Evolutionary conservation across 116 monocot genomes (phyloP).

Genomic region (Zostera marina): DNA sequence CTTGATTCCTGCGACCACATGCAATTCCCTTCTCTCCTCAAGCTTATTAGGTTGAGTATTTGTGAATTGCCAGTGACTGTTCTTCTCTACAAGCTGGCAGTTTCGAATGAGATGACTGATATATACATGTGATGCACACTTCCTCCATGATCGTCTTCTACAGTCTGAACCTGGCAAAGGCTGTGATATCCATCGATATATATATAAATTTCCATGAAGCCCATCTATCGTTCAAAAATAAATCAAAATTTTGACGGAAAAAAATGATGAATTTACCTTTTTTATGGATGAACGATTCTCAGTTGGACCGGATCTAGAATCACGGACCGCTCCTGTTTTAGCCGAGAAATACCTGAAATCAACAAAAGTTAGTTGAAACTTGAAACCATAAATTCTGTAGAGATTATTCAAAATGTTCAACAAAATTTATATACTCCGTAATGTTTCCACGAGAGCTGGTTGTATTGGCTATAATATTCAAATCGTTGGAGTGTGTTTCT

Average conservation of each 20-base stretch:
- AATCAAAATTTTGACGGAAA: too few species aligned
- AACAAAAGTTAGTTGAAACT: not conserved
- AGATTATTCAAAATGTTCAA: conserved; percentile 1
- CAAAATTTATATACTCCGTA: not conserved
- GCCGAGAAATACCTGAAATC: conserved; percentile 13
- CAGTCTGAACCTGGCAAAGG: not conserved
- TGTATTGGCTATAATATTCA: not conserved
- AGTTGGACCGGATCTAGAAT: not conserved
- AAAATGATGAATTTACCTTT: conserved; percentile 8
- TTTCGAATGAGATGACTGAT: conserved; percentile 25
- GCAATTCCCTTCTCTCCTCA: conserved; percentile 3
- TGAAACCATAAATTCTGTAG: too few species aligned
- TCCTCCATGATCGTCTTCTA: conserved; percentile 13
- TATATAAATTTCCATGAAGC: not conserved
- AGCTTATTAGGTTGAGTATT: conserved; percentile 5
- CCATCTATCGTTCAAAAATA: not conserved
- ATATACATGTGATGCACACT: conserved; percentile 22
- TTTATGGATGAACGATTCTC: conserved; percentile 6
- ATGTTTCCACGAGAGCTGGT: not conserved
- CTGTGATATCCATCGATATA: conserved; percentile 7
- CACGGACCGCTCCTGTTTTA: conserved; percentile 5
- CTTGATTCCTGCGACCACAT: not conserved
- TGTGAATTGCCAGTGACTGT: not conserved
- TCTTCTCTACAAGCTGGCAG: conserved; percentile 16
- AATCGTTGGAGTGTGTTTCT: not conserved